Conservation (phyloP, 2,329 filamentous ascomycete species). For the Cytospora chrysosperma region DNA sequence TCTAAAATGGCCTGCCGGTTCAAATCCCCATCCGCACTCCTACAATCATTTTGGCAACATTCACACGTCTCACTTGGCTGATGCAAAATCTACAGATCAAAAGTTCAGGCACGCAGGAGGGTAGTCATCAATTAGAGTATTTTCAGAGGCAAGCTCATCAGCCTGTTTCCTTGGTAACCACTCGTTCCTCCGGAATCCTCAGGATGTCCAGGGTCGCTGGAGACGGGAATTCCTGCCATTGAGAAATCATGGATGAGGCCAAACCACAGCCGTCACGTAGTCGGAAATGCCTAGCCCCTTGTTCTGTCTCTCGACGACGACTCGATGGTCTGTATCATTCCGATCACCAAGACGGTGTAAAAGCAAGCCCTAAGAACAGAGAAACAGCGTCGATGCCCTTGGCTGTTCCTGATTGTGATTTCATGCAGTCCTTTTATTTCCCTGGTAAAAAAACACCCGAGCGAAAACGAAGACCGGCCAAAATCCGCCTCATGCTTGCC, state of each 20-base stretch:
- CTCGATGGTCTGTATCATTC: conserved; percentile 42
- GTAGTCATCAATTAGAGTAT: background rate
- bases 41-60: background rate
- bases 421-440: conserved; percentile 46
- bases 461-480: conserved; percentile 40
- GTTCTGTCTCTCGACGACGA: conserved; percentile 27
- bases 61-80: background rate
- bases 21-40: no score
- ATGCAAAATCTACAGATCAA: background rate
- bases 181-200: background rate
- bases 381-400: conserved; percentile 35
- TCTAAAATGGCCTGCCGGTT: conserved; percentile 7
- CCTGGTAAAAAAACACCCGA: conserved; percentile 48
- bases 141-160: background rate
- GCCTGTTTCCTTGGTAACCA: background rate
- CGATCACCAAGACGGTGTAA: conserved; percentile 47
- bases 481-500: conserved; percentile 23
- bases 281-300: background rate
- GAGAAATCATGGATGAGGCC: background rate
- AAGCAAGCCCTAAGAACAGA: conserved; percentile 44
- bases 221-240: background rate
- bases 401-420: conserved; percentile 31
- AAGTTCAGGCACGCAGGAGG: background rate
- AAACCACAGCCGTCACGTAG: conserved; percentile 8
- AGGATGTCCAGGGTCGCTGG: background rate